Base-by-base conservation (phyloP, 129 eudicot genomes). In the Apium graveolens region DNA sequence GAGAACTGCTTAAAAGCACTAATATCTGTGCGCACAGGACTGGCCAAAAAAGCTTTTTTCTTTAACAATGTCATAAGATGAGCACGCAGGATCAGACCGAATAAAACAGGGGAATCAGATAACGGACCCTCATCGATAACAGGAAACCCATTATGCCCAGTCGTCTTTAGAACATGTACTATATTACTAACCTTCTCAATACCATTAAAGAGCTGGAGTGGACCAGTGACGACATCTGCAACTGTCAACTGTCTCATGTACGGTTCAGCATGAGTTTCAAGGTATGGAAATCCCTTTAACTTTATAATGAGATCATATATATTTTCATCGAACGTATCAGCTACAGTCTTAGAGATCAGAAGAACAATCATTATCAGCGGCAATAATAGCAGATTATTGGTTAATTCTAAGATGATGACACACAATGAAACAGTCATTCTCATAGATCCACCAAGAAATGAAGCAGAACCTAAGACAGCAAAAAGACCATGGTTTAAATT, bases 401-500 rank as follows among this genome's bases (percentile, higher is more conserved):
- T 94, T 39, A 94, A 77, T 81, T 94, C 98, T 24, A 94, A 86
- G 73, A 94, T 82, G 70, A 94, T 91, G 48, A 94, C 96, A 75
- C 98, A 90, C 34, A 94, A 73, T 1, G 98, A 94, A 71, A 94
- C 97, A 3, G 98, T 94, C 93, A 86, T 91, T 49, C 98, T 87
- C 98, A 94, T 94, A 5, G 98, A 82, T 26, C 98, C 98, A 7
- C 98, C 98, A 45, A 94, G 96, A 81, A 94, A 84, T 76, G 98
- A 85, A 80, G 98, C 97, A 32, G 97, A 84, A 71, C 98, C 98
- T 62, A 94, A 78, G 69, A 94, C 94, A 11, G 98, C 93, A 80
- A 91, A 91, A 18, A 94, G 91, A 38, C 98, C 98, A 53, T 90
- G 89, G 89, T 89, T 90, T 32, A 91, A 90, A 78, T 80, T 91